Evolutionary conservation across 148 eudicot genomes (phyloP), one percentile per base, ranked within the genome.

Genomic region (Vaccinium myrtillus): DNA sequence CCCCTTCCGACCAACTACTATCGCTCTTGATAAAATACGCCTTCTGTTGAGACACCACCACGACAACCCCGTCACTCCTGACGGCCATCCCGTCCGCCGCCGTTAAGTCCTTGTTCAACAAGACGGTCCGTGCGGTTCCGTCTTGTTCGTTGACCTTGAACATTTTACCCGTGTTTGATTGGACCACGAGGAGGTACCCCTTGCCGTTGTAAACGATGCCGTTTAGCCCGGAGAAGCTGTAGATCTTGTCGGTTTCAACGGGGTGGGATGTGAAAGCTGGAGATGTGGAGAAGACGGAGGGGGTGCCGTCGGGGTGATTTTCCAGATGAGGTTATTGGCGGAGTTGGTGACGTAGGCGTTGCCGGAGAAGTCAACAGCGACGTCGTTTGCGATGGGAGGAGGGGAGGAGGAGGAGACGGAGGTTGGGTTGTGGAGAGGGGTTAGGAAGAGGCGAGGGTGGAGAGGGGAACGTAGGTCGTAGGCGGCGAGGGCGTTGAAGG

Each of bases 261-360:
- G 93, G 85, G 25, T 87, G 53, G 19, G 87, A 84, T 0, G 86
- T 81, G 86, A 93, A 96, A 0, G 84, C 71, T 18, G 85, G 61
- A 0, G 99, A 93, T 83, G 83, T 74, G 7, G 99, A 96, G 65
- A 94, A 86, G 46, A 96, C 59, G 15, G 92, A 75, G 12, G 91
- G 86, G 8, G 76, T 82, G 7, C 97, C 98, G 36, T 88, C 87
- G 74, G 73, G 73, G 83, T 80, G 80, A 96, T 88, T 61, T 94
- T 93, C 94, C 90, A 96, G 83, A 96, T 92, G 86, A 85, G 69
- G 82, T 95, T 92, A 2, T 87, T 83, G n/a, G 85, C 93, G 30
- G 98, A 87, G 85, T 94, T 92, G 43, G 99, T 95, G 84, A 96
- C 93, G 91, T 88, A 96, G 8, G 96, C 96, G 91, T 95, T 93